These are phyloP conservation scores for Gonapodya prolifera DNA, from an alignment of 192 early-diverging fungal species.

Conservation along the genomic window DNA sequence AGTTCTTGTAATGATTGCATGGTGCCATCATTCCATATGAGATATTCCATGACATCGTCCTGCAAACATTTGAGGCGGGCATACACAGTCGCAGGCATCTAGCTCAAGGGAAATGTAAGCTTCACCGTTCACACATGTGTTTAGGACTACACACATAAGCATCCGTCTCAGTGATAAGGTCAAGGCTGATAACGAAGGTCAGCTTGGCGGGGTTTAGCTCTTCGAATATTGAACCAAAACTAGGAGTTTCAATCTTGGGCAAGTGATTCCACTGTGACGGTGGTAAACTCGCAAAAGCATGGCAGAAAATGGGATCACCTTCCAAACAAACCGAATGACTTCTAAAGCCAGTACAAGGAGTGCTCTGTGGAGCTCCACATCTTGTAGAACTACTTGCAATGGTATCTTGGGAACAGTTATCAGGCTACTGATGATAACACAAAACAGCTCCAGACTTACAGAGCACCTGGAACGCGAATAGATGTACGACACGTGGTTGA, in stretches of 20 bases:
- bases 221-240: neutral
- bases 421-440: too few relatives aligned
- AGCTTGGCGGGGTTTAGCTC: neutral
- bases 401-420: neutral
- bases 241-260: neutral
- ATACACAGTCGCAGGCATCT: neutral
- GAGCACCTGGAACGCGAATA: neutral
- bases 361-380: neutral
- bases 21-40: neutral
- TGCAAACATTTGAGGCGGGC: neutral
- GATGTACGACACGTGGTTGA: neutral
- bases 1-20: too few relatives aligned
- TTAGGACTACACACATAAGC: neutral
- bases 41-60: neutral
- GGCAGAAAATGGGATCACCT: too few relatives aligned
- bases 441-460: neutral
- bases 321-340: neutral
- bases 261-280: too few relatives aligned
- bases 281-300: too few relatives aligned
- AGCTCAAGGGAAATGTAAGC: too few relatives aligned
- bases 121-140: too few relatives aligned
- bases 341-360: neutral
- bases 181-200: neutral
- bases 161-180: neutral
- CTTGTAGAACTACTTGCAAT: neutral